Percentiles rank a stretch among this genome's conserved stretches.
Evolutionary conservation across 352 stramenopile genomes (phyloP).

Genomic region (Globisporangium viniferum): DNA sequence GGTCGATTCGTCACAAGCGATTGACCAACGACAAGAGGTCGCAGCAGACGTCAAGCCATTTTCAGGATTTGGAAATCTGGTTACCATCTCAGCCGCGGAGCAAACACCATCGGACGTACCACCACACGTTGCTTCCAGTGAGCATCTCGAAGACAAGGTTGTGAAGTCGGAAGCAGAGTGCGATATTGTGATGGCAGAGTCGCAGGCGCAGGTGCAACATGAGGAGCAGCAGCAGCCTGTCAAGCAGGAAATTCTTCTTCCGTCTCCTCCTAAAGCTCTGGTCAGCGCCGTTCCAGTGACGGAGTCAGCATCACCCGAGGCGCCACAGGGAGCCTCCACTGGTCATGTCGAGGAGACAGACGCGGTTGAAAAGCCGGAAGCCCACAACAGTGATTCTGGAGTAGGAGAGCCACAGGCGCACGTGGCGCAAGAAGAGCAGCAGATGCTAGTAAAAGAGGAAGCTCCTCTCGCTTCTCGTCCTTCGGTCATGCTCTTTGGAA

Average conservation of each 20-base stretch:
- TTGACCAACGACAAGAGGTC: background rate
- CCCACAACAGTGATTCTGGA: background rate
- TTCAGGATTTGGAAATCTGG: background rate
- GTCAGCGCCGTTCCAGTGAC: background rate
- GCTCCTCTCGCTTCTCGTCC: background rate
- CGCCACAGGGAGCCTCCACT: background rate
- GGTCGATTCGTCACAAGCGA: background rate
- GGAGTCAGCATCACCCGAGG: background rate
- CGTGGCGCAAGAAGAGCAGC: background rate
- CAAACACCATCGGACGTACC: background rate
- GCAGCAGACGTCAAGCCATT: background rate
- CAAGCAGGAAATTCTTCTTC: background rate
- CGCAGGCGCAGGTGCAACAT: background rate
- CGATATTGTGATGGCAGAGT: background rate
- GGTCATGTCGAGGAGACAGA: background rate
- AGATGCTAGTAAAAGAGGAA: background rate
- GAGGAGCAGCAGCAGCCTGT: background rate
- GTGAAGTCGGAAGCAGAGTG: background rate
- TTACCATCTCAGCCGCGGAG: background rate
- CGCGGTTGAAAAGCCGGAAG: background rate
- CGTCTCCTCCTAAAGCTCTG: background rate
- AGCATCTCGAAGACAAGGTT: background rate
- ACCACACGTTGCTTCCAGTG: background rate
- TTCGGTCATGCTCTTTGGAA: slow-evolving; percentile 32
- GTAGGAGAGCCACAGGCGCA: background rate